Percentiles rank a stretch among this genome's conserved stretches.
Evolutionary conservation across 331 rosid species (phyloP).

Genomic region (Malus hybrid): DNA sequence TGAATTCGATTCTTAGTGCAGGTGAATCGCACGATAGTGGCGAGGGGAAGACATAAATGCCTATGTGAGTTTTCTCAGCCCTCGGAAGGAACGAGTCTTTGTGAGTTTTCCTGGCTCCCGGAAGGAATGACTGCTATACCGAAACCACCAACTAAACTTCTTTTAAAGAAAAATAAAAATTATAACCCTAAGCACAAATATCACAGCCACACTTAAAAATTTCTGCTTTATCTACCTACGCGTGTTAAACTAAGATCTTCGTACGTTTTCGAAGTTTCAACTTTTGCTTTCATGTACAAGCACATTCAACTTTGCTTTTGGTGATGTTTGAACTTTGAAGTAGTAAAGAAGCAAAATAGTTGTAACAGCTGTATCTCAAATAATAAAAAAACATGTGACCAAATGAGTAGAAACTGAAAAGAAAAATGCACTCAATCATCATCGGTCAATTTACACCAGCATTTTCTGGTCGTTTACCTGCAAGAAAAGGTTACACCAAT

Average conservation of each 20-base stretch:
- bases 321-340: not conserved
- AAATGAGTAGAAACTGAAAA: not conserved
- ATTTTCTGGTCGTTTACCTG: not conserved
- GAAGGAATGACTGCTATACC: accelerated
- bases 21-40: too few relatives aligned
- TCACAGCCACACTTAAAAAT: too few relatives aligned
- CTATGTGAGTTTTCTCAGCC: too few relatives aligned
- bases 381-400: not conserved
- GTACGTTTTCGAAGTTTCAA: not conserved
- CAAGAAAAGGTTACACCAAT: not conserved
- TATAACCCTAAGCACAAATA: too few relatives aligned
- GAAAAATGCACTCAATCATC: not conserved
- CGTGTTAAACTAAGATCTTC: not conserved
- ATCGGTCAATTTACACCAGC: not conserved
- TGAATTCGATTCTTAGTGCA: too few relatives aligned
- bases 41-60: too few relatives aligned
- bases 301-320: not conserved
- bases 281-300: not conserved
- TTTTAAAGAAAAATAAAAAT: too few relatives aligned
- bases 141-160: accelerated
- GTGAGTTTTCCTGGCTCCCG: too few relatives aligned
- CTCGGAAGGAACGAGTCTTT: too few relatives aligned
- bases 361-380: not conserved
- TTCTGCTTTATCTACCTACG: not conserved
- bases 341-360: not conserved